phyloP scores from a whole-genome alignment of 2,329 filamentous ascomycete species.

The Curvularia sp. region DNA sequence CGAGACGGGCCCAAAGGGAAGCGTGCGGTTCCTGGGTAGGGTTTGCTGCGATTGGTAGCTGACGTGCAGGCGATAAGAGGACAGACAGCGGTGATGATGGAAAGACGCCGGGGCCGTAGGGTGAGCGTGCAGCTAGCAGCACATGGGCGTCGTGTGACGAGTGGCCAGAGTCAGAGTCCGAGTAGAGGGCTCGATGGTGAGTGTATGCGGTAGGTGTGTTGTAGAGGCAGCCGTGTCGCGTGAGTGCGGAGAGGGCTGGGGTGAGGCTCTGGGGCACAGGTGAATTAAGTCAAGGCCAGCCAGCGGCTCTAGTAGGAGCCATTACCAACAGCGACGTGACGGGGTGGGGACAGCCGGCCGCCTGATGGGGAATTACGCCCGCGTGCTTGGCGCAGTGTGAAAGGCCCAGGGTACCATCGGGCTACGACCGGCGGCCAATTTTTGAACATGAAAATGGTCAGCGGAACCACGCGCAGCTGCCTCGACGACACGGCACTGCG shows the following conservation, averaged over 20 bases:
- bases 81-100: constrained; percentile 39
- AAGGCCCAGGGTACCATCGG: constrained; percentile 15
- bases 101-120: constrained; percentile 37
- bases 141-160: constrained; percentile 22
- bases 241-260: constrained; percentile 20
- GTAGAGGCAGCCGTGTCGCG: constrained; percentile 12
- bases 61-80: constrained; percentile 46
- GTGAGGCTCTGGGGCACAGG: constrained; percentile 26
- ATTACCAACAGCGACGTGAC: constrained; percentile 22
- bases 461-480: not conserved
- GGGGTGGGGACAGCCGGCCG: constrained; percentile 15
- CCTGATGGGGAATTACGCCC: constrained; percentile 18
- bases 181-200: too few relatives aligned
- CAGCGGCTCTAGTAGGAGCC: constrained; percentile 14
- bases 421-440: constrained; percentile 18
- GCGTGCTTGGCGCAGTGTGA: constrained; percentile 15
- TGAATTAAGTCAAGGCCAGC: constrained; percentile 23
- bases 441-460: constrained; percentile 15
- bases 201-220: not conserved
- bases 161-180: not conserved
- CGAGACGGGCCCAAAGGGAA: constrained; percentile 24
- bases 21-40: constrained; percentile 31
- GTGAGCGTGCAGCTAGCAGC: constrained; percentile 26
- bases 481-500: not conserved
- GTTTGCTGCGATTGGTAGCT: constrained; percentile 40